Evolutionary conservation across 140 eudicot species (phyloP), one percentile per base, ranked within the genome.

Genomic region (Ambrosia hybrid): DNA sequence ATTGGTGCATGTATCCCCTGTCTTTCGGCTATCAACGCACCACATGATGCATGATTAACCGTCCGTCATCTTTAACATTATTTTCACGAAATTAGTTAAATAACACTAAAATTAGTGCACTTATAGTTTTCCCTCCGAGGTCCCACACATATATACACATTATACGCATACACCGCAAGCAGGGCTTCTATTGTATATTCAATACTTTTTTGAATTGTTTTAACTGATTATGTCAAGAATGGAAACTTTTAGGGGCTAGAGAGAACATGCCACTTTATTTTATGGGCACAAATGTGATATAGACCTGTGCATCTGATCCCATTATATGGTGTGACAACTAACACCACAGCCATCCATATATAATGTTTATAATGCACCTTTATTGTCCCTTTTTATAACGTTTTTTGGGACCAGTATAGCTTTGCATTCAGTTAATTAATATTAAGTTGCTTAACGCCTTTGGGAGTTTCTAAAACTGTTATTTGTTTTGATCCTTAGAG

Each of bases 401-500:
- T 30, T 57, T 43, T 71, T 48, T 36, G 68, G 34, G 51, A 49
- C 51, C 9, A 49, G 60, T 1, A 73, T 30, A 8, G 41, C 49
- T 21, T 37, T 51, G 67, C 61, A 73, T 59, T 48, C 51, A 34
- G 3, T 74, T 45, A 1, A 63, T 51, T 11, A 51, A 38, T 64
- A 5, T 13, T 38, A 37, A 10, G 57, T 74, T 64, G 13, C 17
- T 11, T 39, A 26, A 65, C 14, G 78, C 11, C 33, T 37, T n/a
- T 51, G 12, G 46, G 43, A 68, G 4, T 51, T 62, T 14, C 15
- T 43, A n/a, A 30, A 63, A 48, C 55, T 51, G 37, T 63, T 21
- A 10, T 66, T 52, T 68, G 56, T 21, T 21, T 21, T 59, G 34
- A 17, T 71, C 39, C 51, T 39, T 67, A 70, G 72, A 67, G 58